Base-by-base conservation (phyloP, 345 rosid species). In the Moringa oleifera region DNA sequence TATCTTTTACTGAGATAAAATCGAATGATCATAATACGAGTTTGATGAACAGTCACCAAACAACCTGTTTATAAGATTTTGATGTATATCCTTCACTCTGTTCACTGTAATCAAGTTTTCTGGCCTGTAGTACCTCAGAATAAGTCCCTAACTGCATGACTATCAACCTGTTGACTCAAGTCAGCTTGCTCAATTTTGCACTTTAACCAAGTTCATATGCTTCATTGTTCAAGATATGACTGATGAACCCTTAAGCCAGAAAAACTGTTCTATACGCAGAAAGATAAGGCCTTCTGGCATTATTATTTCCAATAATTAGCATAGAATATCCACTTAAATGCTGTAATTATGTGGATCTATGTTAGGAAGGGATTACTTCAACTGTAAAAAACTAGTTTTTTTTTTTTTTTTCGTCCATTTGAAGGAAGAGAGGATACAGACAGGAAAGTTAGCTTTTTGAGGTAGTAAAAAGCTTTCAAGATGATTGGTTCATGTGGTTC, bases 381-480 rank as follows among this genome's bases (percentile, higher is more conserved):
- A 15, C 12, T 1, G 47, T 41, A 1, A 41, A 41, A 41, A 41
- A 41, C 6, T 41, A 41, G 47, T 7, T 4, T 4, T 16, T 41
- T 9, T 41, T 7, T 4, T 4, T 16, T 41, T 9, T 41, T 41
- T 11, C 13, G 47, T 11, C 47, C 47, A 41, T 41, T 41, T 1
- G 12, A 41, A 41, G 13, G 12, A 33, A 33, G 6, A 33, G 6
- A 33, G 11, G 37, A 33, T 33, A 33, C 37, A 33, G 11, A 33
- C 37, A 11, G 37, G 12, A 16, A 41, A 4, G 47, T 7, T 41
- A 41, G 47, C 47, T 59, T 69, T 55, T 45, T 65, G 62, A 65
- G 65, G 66, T 21, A 31, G 56, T 33, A 59, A 21, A 55, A 59
- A 41, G 54, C 55, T 54, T 53, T 33, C 37, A 4, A 4, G 37